Evolutionary conservation across 2,329 filamentous ascomycete genomes (phyloP).

Genomic region (Thermochaetoides dissita): DNA sequence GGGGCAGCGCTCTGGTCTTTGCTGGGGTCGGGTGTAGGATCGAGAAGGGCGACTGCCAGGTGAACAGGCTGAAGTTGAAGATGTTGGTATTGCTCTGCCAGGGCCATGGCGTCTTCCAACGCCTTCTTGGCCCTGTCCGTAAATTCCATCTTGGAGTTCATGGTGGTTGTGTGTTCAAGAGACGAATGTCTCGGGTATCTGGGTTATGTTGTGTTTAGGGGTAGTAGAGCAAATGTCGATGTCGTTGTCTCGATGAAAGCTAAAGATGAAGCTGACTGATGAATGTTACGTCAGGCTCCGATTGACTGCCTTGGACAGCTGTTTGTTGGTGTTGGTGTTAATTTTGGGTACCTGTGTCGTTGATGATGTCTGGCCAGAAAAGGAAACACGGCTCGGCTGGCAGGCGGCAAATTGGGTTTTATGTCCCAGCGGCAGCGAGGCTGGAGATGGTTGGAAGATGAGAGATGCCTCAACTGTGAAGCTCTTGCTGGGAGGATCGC

Average conservation of each 20-base stretch:
- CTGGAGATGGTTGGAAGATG: no score
- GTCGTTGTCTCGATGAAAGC: no score
- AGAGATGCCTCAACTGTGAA: no score
- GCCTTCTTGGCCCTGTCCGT: slow-evolving; percentile 87
- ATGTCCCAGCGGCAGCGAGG: no score
- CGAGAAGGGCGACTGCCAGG: slow-evolving; percentile 69
- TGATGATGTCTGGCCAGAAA: background rate
- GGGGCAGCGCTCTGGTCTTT: slow-evolving; percentile 68
- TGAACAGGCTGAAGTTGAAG: slow-evolving; percentile 83
- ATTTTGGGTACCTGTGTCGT: background rate
- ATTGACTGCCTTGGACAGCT: background rate
- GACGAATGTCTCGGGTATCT: slow-evolving; percentile 9
- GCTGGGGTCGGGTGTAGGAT: slow-evolving; percentile 59
- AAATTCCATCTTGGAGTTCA: slow-evolving; percentile 75
- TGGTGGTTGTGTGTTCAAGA: slow-evolving; percentile 9
- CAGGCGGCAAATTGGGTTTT: no score
- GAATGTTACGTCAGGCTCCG: slow-evolving; percentile 15
- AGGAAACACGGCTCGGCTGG: no score
- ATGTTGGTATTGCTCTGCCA: slow-evolving; percentile 83
- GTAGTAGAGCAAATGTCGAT: no score
- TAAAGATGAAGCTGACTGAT: slow-evolving; percentile 1
- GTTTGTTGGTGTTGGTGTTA: background rate
- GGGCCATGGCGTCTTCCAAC: slow-evolving; percentile 71
- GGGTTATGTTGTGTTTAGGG: no score
- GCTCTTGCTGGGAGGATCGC: no score